A percentile compares a stretch with the other conserved stretches of the same genome.
phyloP scores from a whole-genome alignment of 768 basidiomycete species.

The Mycena latifolia region DNA sequence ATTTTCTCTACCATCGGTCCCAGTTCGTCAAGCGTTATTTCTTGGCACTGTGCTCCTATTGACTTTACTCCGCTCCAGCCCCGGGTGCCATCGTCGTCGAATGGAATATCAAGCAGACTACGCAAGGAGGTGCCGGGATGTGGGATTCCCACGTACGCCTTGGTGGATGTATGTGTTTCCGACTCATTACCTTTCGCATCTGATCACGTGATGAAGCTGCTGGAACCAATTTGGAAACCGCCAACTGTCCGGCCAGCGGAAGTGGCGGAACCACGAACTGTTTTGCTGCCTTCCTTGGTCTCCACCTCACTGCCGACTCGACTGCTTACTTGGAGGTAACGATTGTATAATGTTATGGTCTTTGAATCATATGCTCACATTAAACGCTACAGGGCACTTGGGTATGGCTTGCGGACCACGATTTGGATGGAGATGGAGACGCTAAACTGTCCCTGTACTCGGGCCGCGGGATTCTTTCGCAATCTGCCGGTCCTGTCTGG shows the following conservation, averaged over 20 bases:
- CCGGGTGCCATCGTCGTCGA: conserved; percentile 76
- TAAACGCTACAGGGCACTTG: conserved; percentile 78
- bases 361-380: no score
- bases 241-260: conserved; percentile 60
- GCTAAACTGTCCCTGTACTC: conserved; percentile 70
- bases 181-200: neutral
- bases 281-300: conserved; percentile 71
- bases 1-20: conserved; percentile 68
- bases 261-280: conserved; percentile 61
- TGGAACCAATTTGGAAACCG: conserved; percentile 65
- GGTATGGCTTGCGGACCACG: conserved; percentile 86
- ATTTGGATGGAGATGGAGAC: conserved; percentile 69
- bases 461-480: conserved; percentile 80
- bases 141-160: conserved; percentile 70
- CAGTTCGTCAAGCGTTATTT: no score
- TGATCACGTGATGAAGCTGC: conserved; percentile 47
- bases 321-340: conserved; percentile 78
- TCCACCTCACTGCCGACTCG: conserved; percentile 69
- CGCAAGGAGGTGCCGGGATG: conserved; percentile 68
- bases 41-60: no score
- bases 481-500: conserved; percentile 85
- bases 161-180: conserved; percentile 49
- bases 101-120: conserved; percentile 73
- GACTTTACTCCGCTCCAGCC: no score
- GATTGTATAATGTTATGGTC: no score